Evolutionary conservation across 495 filamentous ascomycete species (phyloP).

Genomic region (Staphylotrichum longicolle): DNA sequence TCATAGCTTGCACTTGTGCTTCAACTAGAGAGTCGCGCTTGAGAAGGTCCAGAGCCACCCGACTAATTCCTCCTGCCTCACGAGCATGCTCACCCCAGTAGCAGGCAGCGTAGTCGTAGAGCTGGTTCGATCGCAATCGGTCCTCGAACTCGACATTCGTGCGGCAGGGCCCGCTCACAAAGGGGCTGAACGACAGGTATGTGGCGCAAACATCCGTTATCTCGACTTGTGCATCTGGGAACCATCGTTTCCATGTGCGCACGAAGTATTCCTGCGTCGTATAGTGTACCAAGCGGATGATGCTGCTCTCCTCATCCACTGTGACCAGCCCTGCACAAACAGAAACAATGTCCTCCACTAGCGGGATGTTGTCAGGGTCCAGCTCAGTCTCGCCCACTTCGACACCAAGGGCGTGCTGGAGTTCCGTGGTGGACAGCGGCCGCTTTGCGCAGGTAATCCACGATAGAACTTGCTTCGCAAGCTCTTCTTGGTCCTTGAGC

Average conservation of each 20-base stretch:
- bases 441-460: conserved; percentile 48
- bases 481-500: conserved; percentile 22
- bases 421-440: conserved; percentile 42
- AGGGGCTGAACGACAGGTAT: conserved; percentile 44
- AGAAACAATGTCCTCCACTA: conserved; percentile 42
- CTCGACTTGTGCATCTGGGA: conserved; percentile 30
- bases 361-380: conserved; percentile 40
- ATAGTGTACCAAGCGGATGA: conserved; percentile 55
- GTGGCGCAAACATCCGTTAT: conserved; percentile 35
- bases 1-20: not conserved
- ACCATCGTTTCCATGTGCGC: conserved; percentile 33
- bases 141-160: conserved; percentile 31
- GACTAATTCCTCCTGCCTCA: not conserved
- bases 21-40: not conserved
- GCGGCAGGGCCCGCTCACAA: conserved; percentile 31
- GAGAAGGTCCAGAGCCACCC: not conserved
- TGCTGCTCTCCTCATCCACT: conserved; percentile 45
- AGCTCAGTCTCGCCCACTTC: conserved; percentile 32
- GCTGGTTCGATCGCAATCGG: conserved; percentile 29
- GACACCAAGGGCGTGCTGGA: conserved; percentile 50
- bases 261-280: conserved; percentile 56
- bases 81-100: conserved; percentile 49
- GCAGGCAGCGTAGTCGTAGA: conserved; percentile 44
- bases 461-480: conserved; percentile 40
- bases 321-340: conserved; percentile 55